phyloP scores from a whole-genome alignment of 768 basidiomycete species.

The Leucocoprinus birnbaumii region DNA sequence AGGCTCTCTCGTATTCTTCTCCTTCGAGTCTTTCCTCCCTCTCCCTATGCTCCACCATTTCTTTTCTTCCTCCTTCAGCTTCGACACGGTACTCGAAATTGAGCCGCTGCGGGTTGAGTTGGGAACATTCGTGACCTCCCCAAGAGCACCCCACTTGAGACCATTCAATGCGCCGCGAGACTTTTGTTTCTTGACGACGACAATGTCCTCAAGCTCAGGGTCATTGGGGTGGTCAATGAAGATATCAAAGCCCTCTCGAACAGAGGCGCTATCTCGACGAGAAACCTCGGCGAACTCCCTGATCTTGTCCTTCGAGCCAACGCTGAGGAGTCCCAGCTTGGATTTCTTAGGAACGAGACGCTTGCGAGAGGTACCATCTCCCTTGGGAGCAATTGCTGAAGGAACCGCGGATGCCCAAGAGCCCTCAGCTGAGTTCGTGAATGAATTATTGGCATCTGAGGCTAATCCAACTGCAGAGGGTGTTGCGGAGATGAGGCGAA shows the following conservation, averaged over 20 bases:
- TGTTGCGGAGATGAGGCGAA: constrained; percentile 66
- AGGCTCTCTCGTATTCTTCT: constrained; percentile 42
- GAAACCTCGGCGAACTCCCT: constrained; percentile 62
- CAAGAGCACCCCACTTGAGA: constrained; percentile 50
- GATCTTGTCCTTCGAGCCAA: constrained; percentile 22
- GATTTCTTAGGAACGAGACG: constrained; percentile 74
- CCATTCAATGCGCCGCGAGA: constrained; percentile 58
- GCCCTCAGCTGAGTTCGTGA: constrained; percentile 30
- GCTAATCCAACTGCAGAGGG: constrained; percentile 50
- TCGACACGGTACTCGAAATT: constrained; percentile 20
- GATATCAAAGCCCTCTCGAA: constrained; percentile 63
- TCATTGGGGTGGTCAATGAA: constrained; percentile 65
- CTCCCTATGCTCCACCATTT: constrained; percentile 86
- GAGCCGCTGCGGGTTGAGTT: constrained; percentile 16
- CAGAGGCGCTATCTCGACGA: constrained; percentile 32
- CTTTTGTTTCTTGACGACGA: constrained; percentile 79
- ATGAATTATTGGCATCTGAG: constrained; percentile 30
- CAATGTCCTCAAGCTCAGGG: constrained; percentile 64
- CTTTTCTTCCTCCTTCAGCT: constrained; percentile 32
- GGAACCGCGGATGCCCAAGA: constrained; percentile 33
- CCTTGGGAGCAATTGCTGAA: constrained; percentile 30
- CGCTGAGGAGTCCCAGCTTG: constrained; percentile 45
- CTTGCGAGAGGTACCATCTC: constrained; percentile 25
- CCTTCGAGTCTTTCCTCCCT: constrained; percentile 72
- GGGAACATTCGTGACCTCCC: constrained; percentile 60